Evolutionary conservation across 495 filamentous ascomycete species (phyloP).

Genomic region (Podospora didyma): DNA sequence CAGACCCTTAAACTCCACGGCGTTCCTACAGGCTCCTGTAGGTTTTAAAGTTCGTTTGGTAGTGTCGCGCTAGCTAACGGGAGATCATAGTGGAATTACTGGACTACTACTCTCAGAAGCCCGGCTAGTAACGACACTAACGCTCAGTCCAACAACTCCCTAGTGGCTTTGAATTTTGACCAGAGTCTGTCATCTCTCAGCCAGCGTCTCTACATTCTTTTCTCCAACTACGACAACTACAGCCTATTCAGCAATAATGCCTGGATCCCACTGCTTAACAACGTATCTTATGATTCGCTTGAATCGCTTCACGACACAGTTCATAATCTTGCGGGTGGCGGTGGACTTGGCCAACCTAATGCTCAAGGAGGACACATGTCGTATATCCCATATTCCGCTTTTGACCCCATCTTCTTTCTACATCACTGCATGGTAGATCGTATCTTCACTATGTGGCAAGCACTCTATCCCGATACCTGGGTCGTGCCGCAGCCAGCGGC

Average conservation of each 20-base stretch:
- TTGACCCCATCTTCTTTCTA: slow-evolving; percentile 72
- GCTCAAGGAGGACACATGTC: slow-evolving; percentile 58
- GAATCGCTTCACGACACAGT: slow-evolving; percentile 64
- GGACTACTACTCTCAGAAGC: slow-evolving; percentile 45
- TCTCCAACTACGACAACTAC: slow-evolving; percentile 56
- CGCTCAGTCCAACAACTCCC: slow-evolving; percentile 49
- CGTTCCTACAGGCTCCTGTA: slow-evolving; percentile 42
- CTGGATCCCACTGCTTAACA: slow-evolving; percentile 34
- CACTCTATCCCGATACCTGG: slow-evolving; percentile 55
- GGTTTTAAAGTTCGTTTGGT: slow-evolving; percentile 12
- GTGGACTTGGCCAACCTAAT: slow-evolving; percentile 12
- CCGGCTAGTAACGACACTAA: slow-evolving; percentile 38
- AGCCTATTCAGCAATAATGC: slow-evolving; percentile 55
- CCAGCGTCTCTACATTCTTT: slow-evolving; percentile 56
- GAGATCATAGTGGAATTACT: slow-evolving; percentile 30
- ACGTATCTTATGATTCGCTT: slow-evolving; percentile 48
- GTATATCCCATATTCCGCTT: slow-evolving; percentile 60
- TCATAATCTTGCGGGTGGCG: slow-evolving; percentile 53
- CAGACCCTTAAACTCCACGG: slow-evolving; percentile 45
- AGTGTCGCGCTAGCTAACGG: not conserved
- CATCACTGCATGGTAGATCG: slow-evolving; percentile 66
- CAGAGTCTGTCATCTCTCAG: slow-evolving; percentile 38
- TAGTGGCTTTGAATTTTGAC: slow-evolving; percentile 46
- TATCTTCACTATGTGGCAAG: slow-evolving; percentile 69
- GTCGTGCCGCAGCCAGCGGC: slow-evolving; percentile 45